Conservation (phyloP, 1,284 basidiomycete species). For the Hypsizygus ulmarius region DNA sequence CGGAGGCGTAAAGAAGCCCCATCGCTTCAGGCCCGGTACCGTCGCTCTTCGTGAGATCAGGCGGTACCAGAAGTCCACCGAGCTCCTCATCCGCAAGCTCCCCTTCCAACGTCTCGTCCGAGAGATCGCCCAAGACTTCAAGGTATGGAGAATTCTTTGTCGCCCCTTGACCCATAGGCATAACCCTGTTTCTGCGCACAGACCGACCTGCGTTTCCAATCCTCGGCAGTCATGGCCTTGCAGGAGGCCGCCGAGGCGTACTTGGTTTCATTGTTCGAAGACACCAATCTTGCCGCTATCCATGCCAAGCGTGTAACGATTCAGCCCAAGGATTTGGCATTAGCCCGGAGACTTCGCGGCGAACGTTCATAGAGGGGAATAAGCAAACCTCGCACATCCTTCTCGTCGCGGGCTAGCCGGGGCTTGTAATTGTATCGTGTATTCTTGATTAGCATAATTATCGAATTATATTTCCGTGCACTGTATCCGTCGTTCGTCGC, state of each 20-base stretch:
- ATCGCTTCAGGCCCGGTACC: slow-evolving; percentile 60
- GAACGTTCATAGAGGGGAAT: slow-evolving; percentile 44
- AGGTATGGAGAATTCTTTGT: slow-evolving; percentile 41
- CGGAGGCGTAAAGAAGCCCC: slow-evolving; percentile 79
- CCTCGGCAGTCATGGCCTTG: slow-evolving; percentile 74
- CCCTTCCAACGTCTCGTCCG: slow-evolving; percentile 73
- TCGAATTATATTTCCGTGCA: neutral
- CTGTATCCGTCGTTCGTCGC: neutral
- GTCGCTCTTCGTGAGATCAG: slow-evolving; percentile 85
- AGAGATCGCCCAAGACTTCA: slow-evolving; percentile 72
- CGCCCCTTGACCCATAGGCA: neutral
- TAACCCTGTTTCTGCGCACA: slow-evolving; percentile 24
- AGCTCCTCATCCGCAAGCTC: slow-evolving; percentile 74
- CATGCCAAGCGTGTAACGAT: slow-evolving; percentile 72
- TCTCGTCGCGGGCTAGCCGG: neutral
- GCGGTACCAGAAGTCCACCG: slow-evolving; percentile 81
- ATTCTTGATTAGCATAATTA: slow-evolving; percentile 2
- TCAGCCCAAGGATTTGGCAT: slow-evolving; percentile 71
- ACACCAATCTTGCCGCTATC: slow-evolving; percentile 67
- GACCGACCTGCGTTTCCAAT: slow-evolving; percentile 83
- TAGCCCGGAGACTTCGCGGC: slow-evolving; percentile 68
- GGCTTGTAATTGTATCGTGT: slow-evolving; percentile 12
- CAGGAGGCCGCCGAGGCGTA: slow-evolving; percentile 79
- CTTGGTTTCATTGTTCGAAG: slow-evolving; percentile 76
- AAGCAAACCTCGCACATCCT: neutral